phyloP scores from a whole-genome alignment of 1,284 basidiomycete species.

The Trametes versicolor region DNA sequence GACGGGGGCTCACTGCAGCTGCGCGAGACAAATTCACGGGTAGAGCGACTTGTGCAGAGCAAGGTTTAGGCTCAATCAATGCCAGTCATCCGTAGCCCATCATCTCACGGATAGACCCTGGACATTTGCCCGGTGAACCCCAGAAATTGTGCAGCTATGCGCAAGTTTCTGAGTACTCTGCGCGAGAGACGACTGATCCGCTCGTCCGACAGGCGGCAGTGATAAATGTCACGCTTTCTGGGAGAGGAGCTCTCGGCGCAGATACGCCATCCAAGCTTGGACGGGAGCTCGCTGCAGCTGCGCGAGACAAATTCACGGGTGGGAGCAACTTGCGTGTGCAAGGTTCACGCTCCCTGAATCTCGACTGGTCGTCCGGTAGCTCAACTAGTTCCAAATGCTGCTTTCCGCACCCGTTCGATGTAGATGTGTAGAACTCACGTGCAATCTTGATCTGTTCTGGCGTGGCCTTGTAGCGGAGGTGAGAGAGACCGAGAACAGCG shows the following conservation, averaged over 20 bases:
- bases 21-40: conserved; percentile 7
- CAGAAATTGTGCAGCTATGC: conserved; percentile 3
- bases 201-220: background rate
- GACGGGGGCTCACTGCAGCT: conserved; percentile 2
- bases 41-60: conserved; percentile 1
- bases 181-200: conserved; percentile 17
- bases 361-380: background rate
- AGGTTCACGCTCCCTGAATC: conserved; percentile 3
- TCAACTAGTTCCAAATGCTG: background rate
- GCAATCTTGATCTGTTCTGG: conserved; percentile 96
- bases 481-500: conserved; percentile 93
- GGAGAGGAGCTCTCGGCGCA: conserved; percentile 1
- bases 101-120: background rate
- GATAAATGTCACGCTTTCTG: background rate
- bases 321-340: conserved; percentile 2
- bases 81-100: background rate
- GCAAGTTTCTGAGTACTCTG: background rate
- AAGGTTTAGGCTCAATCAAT: conserved; percentile 8
- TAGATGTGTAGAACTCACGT: conserved; percentile 65
- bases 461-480: conserved; percentile 89
- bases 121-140: conserved; percentile 6
- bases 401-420: background rate
- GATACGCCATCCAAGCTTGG: conserved; percentile 1
- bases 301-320: background rate
- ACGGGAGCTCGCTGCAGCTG: background rate